Conservation (phyloP, 75 land plant genomes). For the Sequoiadendron giganteum region DNA sequence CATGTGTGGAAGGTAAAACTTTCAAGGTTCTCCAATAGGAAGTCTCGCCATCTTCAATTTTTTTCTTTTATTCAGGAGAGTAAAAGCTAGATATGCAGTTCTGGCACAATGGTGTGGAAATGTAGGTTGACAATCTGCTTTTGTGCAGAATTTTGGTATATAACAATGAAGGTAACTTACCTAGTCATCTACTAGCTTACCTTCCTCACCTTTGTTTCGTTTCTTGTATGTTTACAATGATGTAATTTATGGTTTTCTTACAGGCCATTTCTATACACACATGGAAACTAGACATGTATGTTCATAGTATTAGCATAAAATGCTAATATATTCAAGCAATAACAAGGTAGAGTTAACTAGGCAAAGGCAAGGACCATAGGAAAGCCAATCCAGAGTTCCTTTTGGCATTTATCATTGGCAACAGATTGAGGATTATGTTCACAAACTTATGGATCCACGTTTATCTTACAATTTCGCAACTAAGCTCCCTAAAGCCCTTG, state of each 20-base stretch:
- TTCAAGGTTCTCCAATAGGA: background rate
- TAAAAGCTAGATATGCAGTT: background rate
- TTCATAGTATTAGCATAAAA: background rate
- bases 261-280: background rate
- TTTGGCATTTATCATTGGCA: background rate
- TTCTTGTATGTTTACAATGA: background rate
- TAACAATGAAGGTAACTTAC: background rate
- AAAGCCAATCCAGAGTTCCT: background rate
- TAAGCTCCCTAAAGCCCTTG: too few relatives aligned
- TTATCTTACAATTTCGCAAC: too few relatives aligned
- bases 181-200: background rate
- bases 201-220: background rate
- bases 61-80: background rate
- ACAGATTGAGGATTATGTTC: background rate
- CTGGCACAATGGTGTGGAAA: background rate
- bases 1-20: background rate
- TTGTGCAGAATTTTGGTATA: background rate
- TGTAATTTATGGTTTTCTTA: background rate
- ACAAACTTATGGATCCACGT: background rate
- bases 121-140: background rate
- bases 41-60: background rate
- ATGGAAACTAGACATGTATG: background rate
- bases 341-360: background rate
- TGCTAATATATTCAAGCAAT: background rate
- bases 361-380: background rate